Base-by-base conservation (phyloP, 345 rosid genomes). In the Bruguiera sexangula region DNA sequence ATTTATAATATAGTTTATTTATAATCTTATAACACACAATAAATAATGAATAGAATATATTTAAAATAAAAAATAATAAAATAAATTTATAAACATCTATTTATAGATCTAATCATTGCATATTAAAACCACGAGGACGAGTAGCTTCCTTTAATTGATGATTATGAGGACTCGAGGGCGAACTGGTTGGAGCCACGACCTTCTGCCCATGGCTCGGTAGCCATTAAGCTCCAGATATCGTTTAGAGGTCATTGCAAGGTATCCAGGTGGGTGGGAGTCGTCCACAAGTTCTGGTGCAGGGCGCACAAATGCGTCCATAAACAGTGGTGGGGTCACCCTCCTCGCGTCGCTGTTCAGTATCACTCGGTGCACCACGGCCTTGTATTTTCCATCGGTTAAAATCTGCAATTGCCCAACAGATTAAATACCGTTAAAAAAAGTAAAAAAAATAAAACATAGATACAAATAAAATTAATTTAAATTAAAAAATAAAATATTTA, bases 331-430 rank as follows among this genome's bases (percentile, higher is more conserved):
- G 16, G 70, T 69, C 19, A 65, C 22, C 62, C 78, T 75, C 29
- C 78, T 59, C 1, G n/a, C 62, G 53, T 65, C 50, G 32, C 70
- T 69, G 67, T 65, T 75, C 74, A 75, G 56, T 9, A 63, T 9
- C 55, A 75, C 78, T 22, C 70, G 34, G 59, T 65, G 74, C 0
- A 32, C 1, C 6, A 24, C 57, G 20, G 67, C 60, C 67, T 69
- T 75, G 53, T 65, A 75, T 19, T 60, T 75, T 2, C 70, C 78
- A 64, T 75, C 69, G 6, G 74, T 69, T 52, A 69, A 22, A 32
- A 69, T 39, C 71, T 75, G 66, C 1, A n/a, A 29, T 5, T 0
- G 27, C 6, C 1, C 24, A 8, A 2, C 24, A 22, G 3, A 54
- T 54, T 54, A n/a, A 13, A 13, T 11, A 27, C 29, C 1, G 29